These are phyloP conservation scores for Phlyctochytrium arcticum DNA, from an alignment of 192 early-diverging fungal genomes.

Conservation along the genomic window DNA sequence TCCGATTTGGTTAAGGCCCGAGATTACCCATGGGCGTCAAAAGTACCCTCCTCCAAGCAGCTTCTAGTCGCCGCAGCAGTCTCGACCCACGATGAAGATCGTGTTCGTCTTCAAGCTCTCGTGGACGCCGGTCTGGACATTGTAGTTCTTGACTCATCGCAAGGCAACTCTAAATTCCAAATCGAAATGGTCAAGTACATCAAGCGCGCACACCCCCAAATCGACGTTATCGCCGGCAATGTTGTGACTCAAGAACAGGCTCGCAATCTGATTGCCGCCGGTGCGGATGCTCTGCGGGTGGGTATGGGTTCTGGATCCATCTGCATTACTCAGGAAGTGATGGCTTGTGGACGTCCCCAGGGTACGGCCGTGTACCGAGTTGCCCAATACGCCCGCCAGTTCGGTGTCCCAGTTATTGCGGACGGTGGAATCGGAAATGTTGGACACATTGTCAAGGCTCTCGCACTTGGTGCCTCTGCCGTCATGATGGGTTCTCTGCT, in stretches of 20 bases:
- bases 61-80: conserved; percentile 92
- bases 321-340: conserved; percentile 96
- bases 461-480: conserved; percentile 89
- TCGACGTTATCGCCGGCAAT: conserved; percentile 96
- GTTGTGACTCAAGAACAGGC: conserved; percentile 97
- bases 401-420: conserved; percentile 93
- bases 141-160: conserved; percentile 91
- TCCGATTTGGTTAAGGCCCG: conserved; percentile 97
- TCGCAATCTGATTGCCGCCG: conserved; percentile 81
- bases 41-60: conserved; percentile 75
- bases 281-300: conserved; percentile 90
- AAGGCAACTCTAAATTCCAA: conserved; percentile 93
- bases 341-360: conserved; percentile 94
- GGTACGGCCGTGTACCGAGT: conserved; percentile 95
- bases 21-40: conserved; percentile 92
- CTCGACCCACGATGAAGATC: conserved; percentile 87
- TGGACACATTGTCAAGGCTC: conserved; percentile 95
- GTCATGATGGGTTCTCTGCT: conserved; percentile 99
- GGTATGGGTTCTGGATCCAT: conserved; percentile 98
- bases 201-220: conserved; percentile 72
- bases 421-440: conserved; percentile 97
- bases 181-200: conserved; percentile 94
- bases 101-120: conserved; percentile 72
- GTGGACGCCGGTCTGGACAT: conserved; percentile 96
- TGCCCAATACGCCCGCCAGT: conserved; percentile 87